Conservation (phyloP, 352 stramenopile species). For the Thraustochytrium striatum region DNA sequence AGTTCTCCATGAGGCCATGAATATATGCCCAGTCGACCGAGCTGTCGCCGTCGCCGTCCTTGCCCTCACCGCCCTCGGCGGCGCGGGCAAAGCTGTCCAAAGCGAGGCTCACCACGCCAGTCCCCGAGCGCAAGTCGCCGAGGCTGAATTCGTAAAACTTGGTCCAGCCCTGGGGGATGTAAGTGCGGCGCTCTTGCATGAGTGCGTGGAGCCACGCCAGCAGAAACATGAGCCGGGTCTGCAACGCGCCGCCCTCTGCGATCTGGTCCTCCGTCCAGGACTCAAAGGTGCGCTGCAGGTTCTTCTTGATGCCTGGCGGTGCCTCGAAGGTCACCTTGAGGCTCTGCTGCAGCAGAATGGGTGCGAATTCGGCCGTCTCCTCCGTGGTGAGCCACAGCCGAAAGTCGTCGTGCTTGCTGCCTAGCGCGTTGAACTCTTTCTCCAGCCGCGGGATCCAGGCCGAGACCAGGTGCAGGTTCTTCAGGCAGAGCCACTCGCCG, state of each 20-base stretch:
- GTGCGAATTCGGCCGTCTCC: constrained; percentile 77
- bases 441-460: constrained; percentile 84
- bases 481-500: constrained; percentile 88
- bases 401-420: constrained; percentile 74
- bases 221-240: constrained; percentile 66
- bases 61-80: constrained; percentile 52
- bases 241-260: background rate
- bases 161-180: constrained; percentile 90
- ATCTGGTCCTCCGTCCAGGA: constrained; percentile 76
- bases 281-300: constrained; percentile 83
- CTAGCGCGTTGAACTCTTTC: constrained; percentile 71
- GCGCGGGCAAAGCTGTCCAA: constrained; percentile 55
- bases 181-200: constrained; percentile 75
- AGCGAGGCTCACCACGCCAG: constrained; percentile 77
- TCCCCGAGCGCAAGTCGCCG: constrained; percentile 82
- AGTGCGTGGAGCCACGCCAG: constrained; percentile 79
- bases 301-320: constrained; percentile 89
- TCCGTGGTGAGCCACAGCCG: constrained; percentile 91
- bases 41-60: constrained; percentile 60
- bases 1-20: constrained; percentile 88
- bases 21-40: constrained; percentile 69
- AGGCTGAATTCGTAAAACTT: constrained; percentile 94
- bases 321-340: constrained; percentile 92
- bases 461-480: constrained; percentile 91
- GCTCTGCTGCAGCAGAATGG: constrained; percentile 81